Percentiles rank a stretch among this genome's conserved stretches.
These are phyloP conservation scores for Podaxis rugospora DNA, from an alignment of 768 basidiomycete species.

Conservation along the genomic window DNA sequence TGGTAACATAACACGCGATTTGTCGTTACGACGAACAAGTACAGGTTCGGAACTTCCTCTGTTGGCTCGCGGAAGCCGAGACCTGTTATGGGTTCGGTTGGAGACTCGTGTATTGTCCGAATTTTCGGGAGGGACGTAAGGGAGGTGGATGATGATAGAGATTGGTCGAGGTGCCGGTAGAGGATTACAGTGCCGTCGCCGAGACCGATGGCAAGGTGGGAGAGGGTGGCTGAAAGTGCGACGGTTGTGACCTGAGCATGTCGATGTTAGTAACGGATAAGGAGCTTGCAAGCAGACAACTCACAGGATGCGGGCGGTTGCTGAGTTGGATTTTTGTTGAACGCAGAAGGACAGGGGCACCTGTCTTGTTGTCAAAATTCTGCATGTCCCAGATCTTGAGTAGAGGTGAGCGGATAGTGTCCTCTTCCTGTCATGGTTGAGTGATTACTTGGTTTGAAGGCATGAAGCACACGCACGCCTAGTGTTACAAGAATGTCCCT, in stretches of 20 bases:
- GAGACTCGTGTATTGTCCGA: constrained; percentile 76
- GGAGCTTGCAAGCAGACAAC: constrained; percentile 11
- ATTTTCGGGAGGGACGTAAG: constrained; percentile 82
- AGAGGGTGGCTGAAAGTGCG: constrained; percentile 70
- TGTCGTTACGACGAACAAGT: constrained; percentile 86
- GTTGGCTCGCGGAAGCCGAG: constrained; percentile 79
- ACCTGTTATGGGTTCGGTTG: constrained; percentile 87
- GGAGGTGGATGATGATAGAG: constrained; percentile 65
- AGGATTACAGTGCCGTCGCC: constrained; percentile 92
- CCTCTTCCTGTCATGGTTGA: constrained; percentile 61
- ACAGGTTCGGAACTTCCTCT: constrained; percentile 38
- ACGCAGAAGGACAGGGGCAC: constrained; percentile 60
- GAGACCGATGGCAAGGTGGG: constrained; percentile 90
- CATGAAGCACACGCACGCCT: constrained; percentile 53
- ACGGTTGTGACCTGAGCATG: constrained; percentile 63
- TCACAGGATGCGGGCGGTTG: constrained; percentile 76
- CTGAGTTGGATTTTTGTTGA: constrained; percentile 73
- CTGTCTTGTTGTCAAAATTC: constrained; percentile 61
- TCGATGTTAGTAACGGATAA: constrained; percentile 4
- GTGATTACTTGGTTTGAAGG: not conserved
- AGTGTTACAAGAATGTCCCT: constrained; percentile 83
- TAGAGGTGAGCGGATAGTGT: constrained; percentile 56
- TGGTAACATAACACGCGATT: constrained; percentile 76
- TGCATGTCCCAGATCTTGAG: constrained; percentile 90
- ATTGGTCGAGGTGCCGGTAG: constrained; percentile 89